Evolutionary conservation across 2,329 filamentous ascomycete species (phyloP).

Genomic region (Aspergillus sp.): DNA sequence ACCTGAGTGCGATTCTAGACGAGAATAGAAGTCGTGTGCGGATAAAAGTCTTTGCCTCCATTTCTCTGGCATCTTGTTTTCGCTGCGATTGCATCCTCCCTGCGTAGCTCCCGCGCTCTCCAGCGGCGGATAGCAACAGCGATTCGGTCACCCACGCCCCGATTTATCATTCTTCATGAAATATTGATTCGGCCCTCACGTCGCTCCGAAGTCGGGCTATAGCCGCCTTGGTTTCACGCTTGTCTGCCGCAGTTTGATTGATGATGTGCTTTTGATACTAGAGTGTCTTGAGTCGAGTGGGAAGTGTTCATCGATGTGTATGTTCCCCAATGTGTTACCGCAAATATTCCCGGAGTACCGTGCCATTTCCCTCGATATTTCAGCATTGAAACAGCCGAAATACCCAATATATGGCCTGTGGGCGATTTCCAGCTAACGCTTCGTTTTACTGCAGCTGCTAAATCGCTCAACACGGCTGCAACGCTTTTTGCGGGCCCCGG

Average conservation of each 20-base stretch:
- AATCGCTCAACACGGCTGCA: slow-evolving; percentile 32
- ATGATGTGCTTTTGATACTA: slow-evolving; percentile 6
- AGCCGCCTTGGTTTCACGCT: not conserved
- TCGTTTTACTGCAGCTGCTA: slow-evolving; percentile 21
- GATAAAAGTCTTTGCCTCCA: not conserved
- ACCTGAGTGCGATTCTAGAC: not conserved
- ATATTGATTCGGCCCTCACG: slow-evolving; percentile 14
- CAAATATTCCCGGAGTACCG: not conserved
- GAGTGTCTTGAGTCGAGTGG: not conserved
- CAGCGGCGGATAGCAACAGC: not conserved
- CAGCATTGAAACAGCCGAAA: not conserved
- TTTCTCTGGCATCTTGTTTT: not conserved
- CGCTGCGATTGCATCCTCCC: not conserved
- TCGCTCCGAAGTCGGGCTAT: not conserved
- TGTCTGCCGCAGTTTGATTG: slow-evolving; percentile 1
- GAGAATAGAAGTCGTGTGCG: not conserved
- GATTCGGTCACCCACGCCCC: not conserved
- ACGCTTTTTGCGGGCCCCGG: slow-evolving; percentile 37
- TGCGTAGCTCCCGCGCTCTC: not conserved
- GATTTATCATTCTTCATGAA: slow-evolving; percentile 13
- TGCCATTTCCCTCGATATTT: not conserved
- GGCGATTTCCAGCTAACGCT: slow-evolving; percentile 16
- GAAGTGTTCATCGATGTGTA: slow-evolving; percentile 11
- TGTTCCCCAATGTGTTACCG: slow-evolving; percentile 2
- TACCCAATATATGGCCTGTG: not conserved